Evolutionary conservation across 306 rosid genomes (phyloP), one percentile per base, ranked within the genome.

Genomic region (Comarum palustre): DNA sequence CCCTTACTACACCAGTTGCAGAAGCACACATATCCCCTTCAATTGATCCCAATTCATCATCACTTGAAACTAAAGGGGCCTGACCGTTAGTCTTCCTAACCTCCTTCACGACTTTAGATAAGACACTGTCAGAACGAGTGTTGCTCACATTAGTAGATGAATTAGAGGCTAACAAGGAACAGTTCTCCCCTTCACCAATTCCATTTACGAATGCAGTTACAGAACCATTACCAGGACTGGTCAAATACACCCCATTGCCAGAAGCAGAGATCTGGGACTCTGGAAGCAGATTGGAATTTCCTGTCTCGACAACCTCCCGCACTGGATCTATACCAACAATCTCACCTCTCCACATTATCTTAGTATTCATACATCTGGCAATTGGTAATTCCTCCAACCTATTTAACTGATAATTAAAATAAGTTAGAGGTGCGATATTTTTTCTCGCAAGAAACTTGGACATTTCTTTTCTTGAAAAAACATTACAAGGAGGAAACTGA

Each of bases 1-100:
- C 83, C 85, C 99, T 94, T 71, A 94, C 99, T 82, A 94, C 99
- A 72, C 99, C 97, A 0, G 97, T 91, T 78, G 99, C 76, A 78
- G 99, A 89, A 60, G 93, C 95, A 74, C 99, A 94, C 97, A 94
- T 94, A 74, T 94, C 78, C 58, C 90, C 91, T 77, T 82, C 96
- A 77, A 88, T 70, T 48, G 84, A 69, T 65, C 70, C 85, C 77
- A 81, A 25, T 68, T 85, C 90, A 75, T 82, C 90, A 20, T 82
- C 83, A 42, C 24, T 27, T 67, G 81, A 82, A 83, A 69, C 83
- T 72, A 75, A 52, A 54, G 83, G 66, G 45, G 73, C 68, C 75
- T 84, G 74, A 78, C 81, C 76, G 34, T 64, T 81, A 71, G 82
- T 74, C 67, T 61, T 74, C 47, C 52, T 75, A 74, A 64, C 81